These are phyloP conservation scores for Syzygium aqueum DNA, from an alignment of 345 rosid genomes.

Conservation along the genomic window DNA sequence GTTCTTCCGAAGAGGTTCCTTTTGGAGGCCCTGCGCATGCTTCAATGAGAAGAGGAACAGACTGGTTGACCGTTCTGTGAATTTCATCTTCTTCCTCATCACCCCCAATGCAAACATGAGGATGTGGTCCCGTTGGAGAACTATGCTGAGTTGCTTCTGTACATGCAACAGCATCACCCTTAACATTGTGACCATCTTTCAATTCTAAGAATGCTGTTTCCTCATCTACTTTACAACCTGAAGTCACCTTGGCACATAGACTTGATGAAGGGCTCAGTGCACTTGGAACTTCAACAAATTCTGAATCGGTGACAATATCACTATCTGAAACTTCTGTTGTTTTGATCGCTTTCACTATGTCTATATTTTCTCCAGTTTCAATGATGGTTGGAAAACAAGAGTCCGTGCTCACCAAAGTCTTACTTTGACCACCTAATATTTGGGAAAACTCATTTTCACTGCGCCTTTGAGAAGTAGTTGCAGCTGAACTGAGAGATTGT, in stretches of 20 bases:
- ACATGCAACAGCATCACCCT: neutral
- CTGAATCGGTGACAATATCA: neutral
- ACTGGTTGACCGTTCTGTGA: neutral
- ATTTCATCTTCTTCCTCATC: neutral
- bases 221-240: neutral
- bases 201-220: neutral
- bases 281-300: neutral
- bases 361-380: neutral
- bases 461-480: neutral
- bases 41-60: slow-evolving; percentile 4
- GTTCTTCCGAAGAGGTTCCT: slow-evolving; percentile 8
- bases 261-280: neutral
- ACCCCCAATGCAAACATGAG: neutral
- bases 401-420: neutral
- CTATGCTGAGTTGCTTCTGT: neutral
- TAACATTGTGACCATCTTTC: neutral
- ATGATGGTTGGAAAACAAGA: neutral
- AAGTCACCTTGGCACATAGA: neutral
- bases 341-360: neutral
- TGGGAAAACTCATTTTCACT: neutral
- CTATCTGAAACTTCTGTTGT: neutral
- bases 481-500: slow-evolving; percentile 10
- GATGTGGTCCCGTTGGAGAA: neutral
- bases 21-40: slow-evolving; percentile 14
- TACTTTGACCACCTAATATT: neutral